A percentile compares a stretch with the other conserved stretches of the same genome.
phyloP scores from a whole-genome alignment of 2,329 filamentous ascomycete species.

The Exophiala bonariae region DNA sequence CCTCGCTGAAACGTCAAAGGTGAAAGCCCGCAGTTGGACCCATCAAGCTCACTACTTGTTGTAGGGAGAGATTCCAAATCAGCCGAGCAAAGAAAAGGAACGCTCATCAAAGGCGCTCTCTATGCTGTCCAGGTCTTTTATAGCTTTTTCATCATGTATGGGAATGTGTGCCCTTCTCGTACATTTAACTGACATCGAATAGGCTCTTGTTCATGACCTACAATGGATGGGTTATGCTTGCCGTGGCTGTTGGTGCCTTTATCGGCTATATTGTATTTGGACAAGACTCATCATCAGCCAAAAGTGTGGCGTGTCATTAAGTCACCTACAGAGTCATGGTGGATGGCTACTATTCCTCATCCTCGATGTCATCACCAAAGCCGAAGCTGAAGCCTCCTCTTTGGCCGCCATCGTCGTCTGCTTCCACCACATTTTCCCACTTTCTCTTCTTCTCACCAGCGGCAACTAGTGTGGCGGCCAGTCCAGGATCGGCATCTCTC shows the following conservation, averaged over 20 bases:
- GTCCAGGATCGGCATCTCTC: conserved; percentile 60
- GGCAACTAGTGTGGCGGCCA: conserved; percentile 68
- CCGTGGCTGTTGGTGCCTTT: conserved; percentile 85
- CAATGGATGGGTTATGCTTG: conserved; percentile 95
- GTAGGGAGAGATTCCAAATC: conserved; percentile 69
- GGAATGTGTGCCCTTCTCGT: too few species aligned
- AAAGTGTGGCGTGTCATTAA: conserved; percentile 89
- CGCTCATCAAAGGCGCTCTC: conserved; percentile 75
- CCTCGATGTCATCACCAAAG: conserved; percentile 59
- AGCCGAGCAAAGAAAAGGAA: conserved; percentile 65
- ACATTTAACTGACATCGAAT: conserved; percentile 3
- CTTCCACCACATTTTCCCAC: conserved; percentile 75
- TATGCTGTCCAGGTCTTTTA: conserved; percentile 97
- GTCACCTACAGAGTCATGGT: too few species aligned
- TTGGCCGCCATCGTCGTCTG: conserved; percentile 40
- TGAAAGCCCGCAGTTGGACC: conserved; percentile 28
- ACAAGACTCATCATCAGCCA: conserved; percentile 66
- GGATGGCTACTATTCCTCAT: conserved; percentile 50
- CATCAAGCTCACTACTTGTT: conserved; percentile 69
- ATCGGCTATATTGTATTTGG: conserved; percentile 84
- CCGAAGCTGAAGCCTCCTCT: conserved; percentile 63
- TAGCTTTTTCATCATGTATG: conserved; percentile 96
- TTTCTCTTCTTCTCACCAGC: conserved; percentile 68
- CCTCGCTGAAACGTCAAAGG: conserved; percentile 27
- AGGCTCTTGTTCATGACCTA: conserved; percentile 99